Evolutionary conservation across 305 asterid species (phyloP), one percentile per base, ranked within the genome.

Genomic region (Petunia hybrid): DNA sequence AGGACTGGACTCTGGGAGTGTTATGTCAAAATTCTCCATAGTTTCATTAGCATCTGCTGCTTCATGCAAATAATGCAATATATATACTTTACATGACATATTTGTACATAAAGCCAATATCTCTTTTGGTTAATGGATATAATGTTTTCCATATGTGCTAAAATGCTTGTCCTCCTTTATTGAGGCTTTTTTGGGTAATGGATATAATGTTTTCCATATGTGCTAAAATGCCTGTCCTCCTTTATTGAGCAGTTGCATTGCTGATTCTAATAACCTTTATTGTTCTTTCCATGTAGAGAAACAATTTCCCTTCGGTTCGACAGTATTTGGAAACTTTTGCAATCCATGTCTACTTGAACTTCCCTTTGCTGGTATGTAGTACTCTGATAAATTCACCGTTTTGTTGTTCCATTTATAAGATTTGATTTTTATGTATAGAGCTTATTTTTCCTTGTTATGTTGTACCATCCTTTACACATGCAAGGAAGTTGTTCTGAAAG

Each of bases 271-370:
- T 83, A 85, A 75, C 76, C 39, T 79, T 68, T 57, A 43, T 51
- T 86, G 67, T 81, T 63, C 38, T 87, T n/a, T 79, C 76, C 80
- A 80, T 91, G 95, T 76, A 93, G 94, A 91, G 93, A 88, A 94
- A 91, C 91, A 95, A 95, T 86, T 85, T 94, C 82, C 97, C 99
- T 66, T 92, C 98, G 35, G 99, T 95, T 85, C 97, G 98, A 61
- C 99, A 95, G 88, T 94, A 94, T 89, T 60, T 92, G 96, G 99
- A 95, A 86, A 91, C 93, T 57, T 91, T 92, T 88, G 96, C 95
- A 31, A 92, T 95, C 85, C 87, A 87, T 80, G 82, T 95, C 81
- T 94, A 90, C 90, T 83, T 95, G 89, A 95, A 88, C 82, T 95
- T 92, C 85, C 97, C 98, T 48, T 85, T 82, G 70, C 88, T 92